These are phyloP conservation scores for Phaseolus coccineus DNA, from an alignment of 331 rosid genomes.

Conservation along the genomic window DNA sequence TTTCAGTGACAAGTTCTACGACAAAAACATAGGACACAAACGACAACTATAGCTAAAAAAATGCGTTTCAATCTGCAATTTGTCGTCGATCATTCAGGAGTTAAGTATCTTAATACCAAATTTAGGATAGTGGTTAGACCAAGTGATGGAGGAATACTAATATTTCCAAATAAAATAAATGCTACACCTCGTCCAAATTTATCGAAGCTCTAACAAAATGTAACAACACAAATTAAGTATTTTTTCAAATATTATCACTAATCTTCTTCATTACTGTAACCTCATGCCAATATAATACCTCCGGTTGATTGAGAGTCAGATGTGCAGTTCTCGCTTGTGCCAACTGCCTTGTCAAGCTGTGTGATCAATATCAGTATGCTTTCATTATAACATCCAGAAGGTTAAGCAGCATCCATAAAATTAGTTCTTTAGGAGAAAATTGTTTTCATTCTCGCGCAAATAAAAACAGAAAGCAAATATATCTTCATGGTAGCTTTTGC, in stretches of 20 bases:
- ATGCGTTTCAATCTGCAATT: neutral
- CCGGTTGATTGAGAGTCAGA: neutral
- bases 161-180: neutral
- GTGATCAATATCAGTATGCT: constrained; percentile 9
- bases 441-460: neutral
- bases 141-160: neutral
- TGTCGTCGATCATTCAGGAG: neutral
- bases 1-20: neutral
- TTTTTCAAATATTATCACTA: neutral
- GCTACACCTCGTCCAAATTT: neutral
- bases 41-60: neutral
- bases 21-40: neutral
- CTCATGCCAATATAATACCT: constrained; percentile 7
- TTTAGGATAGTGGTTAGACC: neutral
- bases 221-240: constrained; percentile 5
- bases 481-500: neutral
- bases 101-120: neutral
- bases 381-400: constrained; percentile 26
- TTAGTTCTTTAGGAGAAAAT: neutral
- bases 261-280: neutral
- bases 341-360: constrained; percentile 31
- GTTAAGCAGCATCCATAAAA: constrained; percentile 32
- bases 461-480: neutral
- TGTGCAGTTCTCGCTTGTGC: neutral
- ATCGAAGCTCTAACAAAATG: constrained; percentile 1